Base-by-base conservation (phyloP, 2,329 filamentous ascomycete genomes). In the Rhytidhysteron rufulum region DNA sequence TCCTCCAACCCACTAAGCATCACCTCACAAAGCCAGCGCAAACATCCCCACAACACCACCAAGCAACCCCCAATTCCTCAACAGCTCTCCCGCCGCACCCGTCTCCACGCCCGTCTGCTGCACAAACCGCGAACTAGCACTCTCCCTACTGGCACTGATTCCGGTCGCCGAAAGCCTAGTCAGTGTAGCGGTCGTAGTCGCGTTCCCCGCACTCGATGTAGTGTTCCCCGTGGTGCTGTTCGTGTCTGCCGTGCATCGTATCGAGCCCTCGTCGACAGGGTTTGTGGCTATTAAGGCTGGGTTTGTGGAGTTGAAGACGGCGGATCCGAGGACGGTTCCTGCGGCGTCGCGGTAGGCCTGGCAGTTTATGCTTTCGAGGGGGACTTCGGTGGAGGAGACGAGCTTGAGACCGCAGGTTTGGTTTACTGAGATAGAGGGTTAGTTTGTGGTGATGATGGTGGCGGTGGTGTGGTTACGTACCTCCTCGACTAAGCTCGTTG, bases 391-490 rank as follows among this genome's bases (percentile, higher is more conserved):
- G 37, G 49, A 49, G 33, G 49, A 51, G 34, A 53, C 16, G 43
- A 59, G 41, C 29, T 50, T 41, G 34, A 59, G 44, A 31, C 55
- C 55, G 53, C 55, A 58, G 44, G 53, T 40, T 56, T 48, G 51
- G 22, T 16, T 21, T 32, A 13, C 20, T 35, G 33, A 22, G 15
- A 16, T 9, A 13, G 10, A 31, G 2, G n/a, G 25, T 42, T 38
- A 17, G 33, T 20, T 37, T 31, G 17, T 8, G 18, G 27, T 29
- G 33, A 20, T 21, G 33, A 35, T n/a, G 33, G 33, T 38, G 13
- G 33, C 27, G 11, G n/a, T 35, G 39, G 18, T 18, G 25, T 20
- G 13, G 16, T n/a, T 10, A 40, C 34, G 10, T 41, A 49, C 48
- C 29, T 30, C 40, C 34, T 27, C 40, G 34, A 27, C 41, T 32